phyloP scores from a whole-genome alignment of 2,329 filamentous ascomycete species.

The Paracoccidioides brasiliensis region DNA sequence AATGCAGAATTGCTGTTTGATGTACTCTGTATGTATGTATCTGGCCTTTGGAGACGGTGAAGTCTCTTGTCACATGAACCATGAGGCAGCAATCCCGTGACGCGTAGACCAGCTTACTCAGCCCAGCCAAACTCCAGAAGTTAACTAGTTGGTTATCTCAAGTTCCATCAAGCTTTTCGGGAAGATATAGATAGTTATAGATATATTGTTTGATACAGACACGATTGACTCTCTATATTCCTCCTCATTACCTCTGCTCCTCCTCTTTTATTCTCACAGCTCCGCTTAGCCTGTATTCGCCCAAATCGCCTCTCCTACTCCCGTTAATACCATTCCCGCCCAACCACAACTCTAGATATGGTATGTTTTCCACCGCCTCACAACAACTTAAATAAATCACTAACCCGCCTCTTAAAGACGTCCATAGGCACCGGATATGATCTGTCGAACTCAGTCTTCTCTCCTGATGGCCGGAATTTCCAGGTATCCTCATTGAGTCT shows the following conservation, averaged over 20 bases:
- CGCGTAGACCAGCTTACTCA: slow-evolving; percentile 1
- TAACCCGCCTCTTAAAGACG: slow-evolving; percentile 46
- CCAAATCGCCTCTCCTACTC: neutral
- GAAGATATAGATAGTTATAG: neutral
- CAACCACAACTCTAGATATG: slow-evolving; percentile 1
- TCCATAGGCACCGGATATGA: slow-evolving; percentile 99
- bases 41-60: neutral
- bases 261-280: neutral
- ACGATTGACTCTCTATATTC: neutral
- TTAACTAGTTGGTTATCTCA: neutral
- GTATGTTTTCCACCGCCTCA: neutral
- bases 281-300: neutral
- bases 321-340: neutral
- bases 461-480: slow-evolving; percentile 96
- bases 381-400: slow-evolving; percentile 10
- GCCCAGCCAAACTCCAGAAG: slow-evolving; percentile 2
- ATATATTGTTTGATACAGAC: neutral
- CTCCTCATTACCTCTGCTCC: neutral
- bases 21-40: too few relatives aligned
- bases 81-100: slow-evolving; percentile 12
- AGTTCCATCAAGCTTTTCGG: neutral
- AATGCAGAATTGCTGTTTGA: too few relatives aligned
- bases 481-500: slow-evolving; percentile 45
- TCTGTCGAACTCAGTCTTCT: slow-evolving; percentile 99
- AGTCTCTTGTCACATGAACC: slow-evolving; percentile 5